Percentiles rank a stretch among this genome's conserved stretches.
phyloP scores from a whole-genome alignment of 2,329 filamentous ascomycete species.

The Sphaerulina musiva region DNA sequence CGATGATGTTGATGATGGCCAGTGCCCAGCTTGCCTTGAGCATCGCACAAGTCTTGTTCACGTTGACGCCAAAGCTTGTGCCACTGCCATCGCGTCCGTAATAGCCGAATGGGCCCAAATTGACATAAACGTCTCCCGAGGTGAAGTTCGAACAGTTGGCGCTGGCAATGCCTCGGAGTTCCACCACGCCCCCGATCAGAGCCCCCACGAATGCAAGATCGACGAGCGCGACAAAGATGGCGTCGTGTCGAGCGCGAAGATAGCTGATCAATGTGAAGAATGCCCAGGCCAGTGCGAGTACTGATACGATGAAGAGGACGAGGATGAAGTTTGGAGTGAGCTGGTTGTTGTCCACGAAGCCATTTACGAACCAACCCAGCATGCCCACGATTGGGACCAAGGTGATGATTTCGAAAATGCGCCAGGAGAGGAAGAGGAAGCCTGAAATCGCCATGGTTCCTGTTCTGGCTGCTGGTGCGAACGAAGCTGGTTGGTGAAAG shows the following conservation, averaged over 20 bases:
- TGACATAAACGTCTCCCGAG: slow-evolving; percentile 32
- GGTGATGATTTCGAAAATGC: slow-evolving; percentile 55
- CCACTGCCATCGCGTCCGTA: slow-evolving; percentile 33
- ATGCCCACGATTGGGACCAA: slow-evolving; percentile 59
- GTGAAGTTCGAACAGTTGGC: slow-evolving; percentile 62
- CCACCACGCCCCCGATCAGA: slow-evolving; percentile 56
- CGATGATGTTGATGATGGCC: slow-evolving; percentile 77
- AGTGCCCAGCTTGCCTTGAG: slow-evolving; percentile 86
- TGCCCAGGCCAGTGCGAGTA: slow-evolving; percentile 55
- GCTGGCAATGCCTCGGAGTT: slow-evolving; percentile 50
- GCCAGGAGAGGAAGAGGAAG: slow-evolving; percentile 57
- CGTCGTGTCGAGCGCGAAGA: slow-evolving; percentile 53
- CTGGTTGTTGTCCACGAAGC: slow-evolving; percentile 50
- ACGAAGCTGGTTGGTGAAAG: too few species aligned
- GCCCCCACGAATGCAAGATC: slow-evolving; percentile 57
- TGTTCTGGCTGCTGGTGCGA: neutral
- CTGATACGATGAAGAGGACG: slow-evolving; percentile 59
- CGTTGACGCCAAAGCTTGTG: slow-evolving; percentile 35
- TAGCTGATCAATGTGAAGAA: slow-evolving; percentile 56
- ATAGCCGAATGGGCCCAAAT: slow-evolving; percentile 41
- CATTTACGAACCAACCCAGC: slow-evolving; percentile 57
- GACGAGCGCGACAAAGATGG: slow-evolving; percentile 54
- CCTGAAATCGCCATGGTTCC: slow-evolving; percentile 45
- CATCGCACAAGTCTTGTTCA: slow-evolving; percentile 80
- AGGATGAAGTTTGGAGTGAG: slow-evolving; percentile 57